phyloP scores from a whole-genome alignment of 192 early-diverging fungal genomes.

The Paraglomus brasilianum region DNA sequence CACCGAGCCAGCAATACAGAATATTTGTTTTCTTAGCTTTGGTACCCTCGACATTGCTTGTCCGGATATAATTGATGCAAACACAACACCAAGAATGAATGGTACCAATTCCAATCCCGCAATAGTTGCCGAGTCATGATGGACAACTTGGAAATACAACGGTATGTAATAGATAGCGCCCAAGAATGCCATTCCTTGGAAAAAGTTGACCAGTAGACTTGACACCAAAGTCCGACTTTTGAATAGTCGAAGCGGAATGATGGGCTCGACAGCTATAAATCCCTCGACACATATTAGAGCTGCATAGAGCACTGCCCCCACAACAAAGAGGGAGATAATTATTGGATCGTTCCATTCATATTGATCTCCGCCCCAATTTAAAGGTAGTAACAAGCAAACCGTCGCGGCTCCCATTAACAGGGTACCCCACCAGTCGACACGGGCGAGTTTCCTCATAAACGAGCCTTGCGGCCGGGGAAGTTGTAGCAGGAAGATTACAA shows the following conservation, averaged over 20 bases:
- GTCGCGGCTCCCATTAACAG: slow-evolving; percentile 48
- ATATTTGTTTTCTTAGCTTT: slow-evolving; percentile 58
- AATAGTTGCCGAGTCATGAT: slow-evolving; percentile 66
- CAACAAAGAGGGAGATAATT: slow-evolving; percentile 56
- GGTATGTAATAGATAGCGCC: slow-evolving; percentile 75
- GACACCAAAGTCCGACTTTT: slow-evolving; percentile 60
- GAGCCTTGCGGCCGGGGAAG: slow-evolving; percentile 56
- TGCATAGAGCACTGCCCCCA: slow-evolving; percentile 47
- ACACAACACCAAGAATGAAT: slow-evolving; percentile 68
- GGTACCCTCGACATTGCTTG: slow-evolving; percentile 49
- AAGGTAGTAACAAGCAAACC: slow-evolving; percentile 65
- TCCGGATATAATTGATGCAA: slow-evolving; percentile 67
- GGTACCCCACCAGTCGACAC: slow-evolving; percentile 70
- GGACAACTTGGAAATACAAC: slow-evolving; percentile 80
- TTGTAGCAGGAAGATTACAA: slow-evolving; percentile 58
- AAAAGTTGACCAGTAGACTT: slow-evolving; percentile 60
- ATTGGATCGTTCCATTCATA: slow-evolving; percentile 68
- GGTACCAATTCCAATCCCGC: slow-evolving; percentile 77
- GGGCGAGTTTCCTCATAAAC: slow-evolving; percentile 55
- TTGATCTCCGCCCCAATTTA: slow-evolving; percentile 68
- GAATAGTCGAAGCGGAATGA: slow-evolving; percentile 65
- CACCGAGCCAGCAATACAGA: slow-evolving; percentile 61
- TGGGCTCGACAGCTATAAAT: slow-evolving; percentile 69
- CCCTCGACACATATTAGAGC: slow-evolving; percentile 59
- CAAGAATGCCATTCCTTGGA: slow-evolving; percentile 63